phyloP scores from a whole-genome alignment of 768 basidiomycete genomes.

The Pholiota conissans region DNA sequence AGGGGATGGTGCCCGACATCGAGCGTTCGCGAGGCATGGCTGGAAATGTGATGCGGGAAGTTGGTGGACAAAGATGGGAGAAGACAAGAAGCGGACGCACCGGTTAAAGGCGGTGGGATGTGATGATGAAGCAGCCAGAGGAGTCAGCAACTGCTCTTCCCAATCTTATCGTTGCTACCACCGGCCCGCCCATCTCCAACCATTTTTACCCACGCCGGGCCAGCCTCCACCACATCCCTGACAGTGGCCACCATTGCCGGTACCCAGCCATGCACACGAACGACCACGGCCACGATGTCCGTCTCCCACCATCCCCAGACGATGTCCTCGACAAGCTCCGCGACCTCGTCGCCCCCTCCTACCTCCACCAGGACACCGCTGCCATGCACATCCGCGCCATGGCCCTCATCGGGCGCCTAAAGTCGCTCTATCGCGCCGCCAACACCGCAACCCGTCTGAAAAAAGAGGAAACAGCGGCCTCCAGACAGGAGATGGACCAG shows the following conservation, averaged over 20 bases:
- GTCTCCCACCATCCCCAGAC: slow-evolving; percentile 29
- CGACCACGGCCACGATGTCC: slow-evolving; percentile 8
- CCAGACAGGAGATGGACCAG: slow-evolving; percentile 88
- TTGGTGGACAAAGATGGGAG: slow-evolving; percentile 10
- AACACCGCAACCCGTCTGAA: slow-evolving; percentile 65
- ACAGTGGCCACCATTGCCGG: slow-evolving; percentile 9
- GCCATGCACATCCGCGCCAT: slow-evolving; percentile 65
- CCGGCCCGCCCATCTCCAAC: slow-evolving; percentile 24
- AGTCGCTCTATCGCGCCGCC: slow-evolving; percentile 73
- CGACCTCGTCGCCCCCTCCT: slow-evolving; percentile 53
- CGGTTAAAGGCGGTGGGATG: slow-evolving; percentile 19
- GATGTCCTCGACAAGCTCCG: slow-evolving; percentile 61
- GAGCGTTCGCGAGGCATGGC: slow-evolving; percentile 50
- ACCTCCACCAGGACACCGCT: slow-evolving; percentile 45
- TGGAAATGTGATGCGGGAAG: slow-evolving; percentile 10
- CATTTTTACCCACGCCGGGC: slow-evolving; percentile 18
- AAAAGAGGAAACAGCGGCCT: slow-evolving; percentile 75
- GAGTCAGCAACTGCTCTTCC: slow-evolving; percentile 18
- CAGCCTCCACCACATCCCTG: slow-evolving; percentile 8
- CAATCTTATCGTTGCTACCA: slow-evolving; percentile 22
- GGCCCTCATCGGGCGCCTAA: slow-evolving; percentile 78
- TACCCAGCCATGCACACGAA: slow-evolving; percentile 13
- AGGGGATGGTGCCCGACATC: slow-evolving; percentile 84
- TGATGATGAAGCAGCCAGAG: slow-evolving; percentile 13
- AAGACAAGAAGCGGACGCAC: slow-evolving; percentile 15